Base-by-base conservation (phyloP, 441 rosid species). In the Gossypium schwendimanii region DNA sequence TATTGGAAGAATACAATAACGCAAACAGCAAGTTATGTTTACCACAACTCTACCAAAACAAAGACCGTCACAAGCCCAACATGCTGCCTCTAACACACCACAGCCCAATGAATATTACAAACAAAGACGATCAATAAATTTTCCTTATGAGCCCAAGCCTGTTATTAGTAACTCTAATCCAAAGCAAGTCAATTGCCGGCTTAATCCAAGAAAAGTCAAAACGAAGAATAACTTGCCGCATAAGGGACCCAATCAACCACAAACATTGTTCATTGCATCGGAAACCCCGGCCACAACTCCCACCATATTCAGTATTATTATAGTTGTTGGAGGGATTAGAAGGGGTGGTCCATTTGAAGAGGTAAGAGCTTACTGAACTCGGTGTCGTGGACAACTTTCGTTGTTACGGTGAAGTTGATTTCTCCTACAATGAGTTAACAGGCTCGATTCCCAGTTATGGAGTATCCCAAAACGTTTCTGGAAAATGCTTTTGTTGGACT, bases 341-440 rank as follows among this genome's bases (percentile, higher is more conserved):
- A 93, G 91, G 6, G 97, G 44, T 89, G 4, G 98, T 93, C 98
- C 98, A 91, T 78, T 93, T 93, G 85, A 91, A 91, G 9, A 86
- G 81, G 78, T 91, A 93, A 10, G 44, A 93, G 94, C 50, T 91
- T 97, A 45, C 94, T 92, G 57, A 93, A 91, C 77, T 87, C 93
- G 2, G 86, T 66, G 18, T 93, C 98, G 0, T 81, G 85, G 17
- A 89, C 93, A 39, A 88, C 85, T 83, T 93, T 93, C 11, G 98
- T 73, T 31, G 98, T 93, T 15, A 93, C 98, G 0, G 98, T 93
- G 81, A 93, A 93, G 76, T 68, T 7, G 93, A 90, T 72, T 86
- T 90, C 78, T 90, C 96, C 14, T 75, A 84, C 76, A 90, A 90
- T 49, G 60, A 78, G 60, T 77, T 90, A 41, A 73, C 81, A 0